Base-by-base conservation (phyloP, 208 protist species). In the Blastocrithidia nonstop region DNA sequence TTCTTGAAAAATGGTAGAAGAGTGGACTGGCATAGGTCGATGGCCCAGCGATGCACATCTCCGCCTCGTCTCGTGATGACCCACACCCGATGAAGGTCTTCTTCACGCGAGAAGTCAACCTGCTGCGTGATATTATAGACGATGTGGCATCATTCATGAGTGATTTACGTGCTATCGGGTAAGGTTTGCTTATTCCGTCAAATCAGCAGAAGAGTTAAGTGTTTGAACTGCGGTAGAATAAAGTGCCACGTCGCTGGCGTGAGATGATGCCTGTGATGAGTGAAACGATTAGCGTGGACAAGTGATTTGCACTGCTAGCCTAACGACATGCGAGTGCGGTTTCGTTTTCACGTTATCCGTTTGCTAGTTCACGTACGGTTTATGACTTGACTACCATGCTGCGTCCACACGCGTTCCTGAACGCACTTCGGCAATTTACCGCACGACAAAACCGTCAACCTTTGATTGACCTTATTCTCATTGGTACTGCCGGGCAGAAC, bases 401-500 rank as follows among this genome's bases (percentile, higher is more conserved):
- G 50, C 80, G 85, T 1, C 95, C 94, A 6, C 50, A 80, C 28
- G 92, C 89, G 33, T 97, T 97, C 61, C 76, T 98, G 45, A 96
- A 96, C 56, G 91, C 95, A 3, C 61, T 98, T 24, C 85, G 92
- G 2, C 88, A 96, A 71, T 66, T 94, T 70, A 96, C 90, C 7
- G 89, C 92, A 9, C 74, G 85, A 21, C 54, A 62, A 11, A 62
- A 56, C 33, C 57, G 64, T 43, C 28, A 45, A 6, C 43, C 81
- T n/a, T 69, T 96, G 25, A 88, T 85, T 6, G 78, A 90, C 38
- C 62, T 94, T 13, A 52, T 57, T n/a, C 71, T 94, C 4, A 57
- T 77, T 1, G 72, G 74, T 5, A 26, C 61, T 1, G 35, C 71
- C 17, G 56, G 20, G 1, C n/a, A n/a, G n/a, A n/a, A n/a, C n/a